Percentiles rank a stretch among this genome's conserved stretches.
Evolutionary conservation across 163 green algal genomes (phyloP).

Genomic region (Volvox carteri): DNA sequence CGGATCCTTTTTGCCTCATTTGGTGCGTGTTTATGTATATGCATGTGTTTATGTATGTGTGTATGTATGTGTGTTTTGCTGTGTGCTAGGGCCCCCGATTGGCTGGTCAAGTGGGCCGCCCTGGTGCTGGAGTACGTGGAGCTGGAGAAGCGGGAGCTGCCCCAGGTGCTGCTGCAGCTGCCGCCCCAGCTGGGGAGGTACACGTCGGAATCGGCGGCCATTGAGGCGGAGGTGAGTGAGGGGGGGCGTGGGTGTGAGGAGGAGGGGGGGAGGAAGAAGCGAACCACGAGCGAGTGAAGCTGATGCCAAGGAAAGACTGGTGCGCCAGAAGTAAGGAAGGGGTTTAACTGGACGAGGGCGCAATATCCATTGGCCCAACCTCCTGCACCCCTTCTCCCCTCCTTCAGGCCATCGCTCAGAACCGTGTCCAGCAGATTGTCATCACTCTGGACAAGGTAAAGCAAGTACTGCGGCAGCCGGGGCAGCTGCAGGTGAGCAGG

Average conservation of each 20-base stretch:
- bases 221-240: slow-evolving; percentile 39
- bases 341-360: no score
- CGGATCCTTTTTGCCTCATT: no score
- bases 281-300: no score
- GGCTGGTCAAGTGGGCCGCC: slow-evolving; percentile 87
- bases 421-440: slow-evolving; percentile 88
- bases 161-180: slow-evolving; percentile 60
- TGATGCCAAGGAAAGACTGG: no score
- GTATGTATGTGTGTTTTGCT: not conserved
- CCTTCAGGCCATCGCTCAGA: slow-evolving; percentile 59
- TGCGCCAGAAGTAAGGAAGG: no score
- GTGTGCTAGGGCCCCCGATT: slow-evolving; percentile 67
- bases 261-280: not conserved
- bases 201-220: slow-evolving; percentile 44
- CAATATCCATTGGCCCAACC: no score
- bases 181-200: slow-evolving; percentile 35
- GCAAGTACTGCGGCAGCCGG: slow-evolving; percentile 73
- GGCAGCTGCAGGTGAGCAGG: slow-evolving; percentile 52
- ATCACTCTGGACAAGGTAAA: slow-evolving; percentile 93
- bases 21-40: no score
- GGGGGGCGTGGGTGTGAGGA: not conserved
- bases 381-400: not conserved
- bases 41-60: slow-evolving; percentile 9
- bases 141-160: slow-evolving; percentile 76
- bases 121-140: slow-evolving; percentile 83